Conservation (phyloP, 2,329 filamentous ascomycete species). For the Coniella lustricola region DNA sequence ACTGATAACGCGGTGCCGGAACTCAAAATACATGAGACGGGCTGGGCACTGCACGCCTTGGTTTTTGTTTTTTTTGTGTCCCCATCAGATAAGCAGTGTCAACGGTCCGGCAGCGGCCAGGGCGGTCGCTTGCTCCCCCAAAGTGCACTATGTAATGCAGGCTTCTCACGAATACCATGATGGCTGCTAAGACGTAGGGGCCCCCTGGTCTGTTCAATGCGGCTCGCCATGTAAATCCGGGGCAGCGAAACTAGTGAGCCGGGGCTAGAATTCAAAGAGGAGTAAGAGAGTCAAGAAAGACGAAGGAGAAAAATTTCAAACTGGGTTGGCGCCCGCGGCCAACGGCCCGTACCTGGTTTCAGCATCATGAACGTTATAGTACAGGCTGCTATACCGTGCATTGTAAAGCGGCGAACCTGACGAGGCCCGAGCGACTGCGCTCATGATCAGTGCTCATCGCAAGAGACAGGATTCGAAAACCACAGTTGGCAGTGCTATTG, state of each 20-base stretch:
- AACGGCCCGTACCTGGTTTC: slow-evolving; percentile 8
- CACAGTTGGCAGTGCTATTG: neutral
- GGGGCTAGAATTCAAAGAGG: slow-evolving; percentile 7
- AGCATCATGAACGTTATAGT: neutral
- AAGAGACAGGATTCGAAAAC: neutral
- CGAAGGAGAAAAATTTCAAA: slow-evolving; percentile 5
- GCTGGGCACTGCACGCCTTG: no score
- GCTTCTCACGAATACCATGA: neutral
- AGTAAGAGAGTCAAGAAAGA: no score
- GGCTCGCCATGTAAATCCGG: slow-evolving; percentile 15
- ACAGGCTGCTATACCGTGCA: neutral
- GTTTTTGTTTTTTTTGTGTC: no score
- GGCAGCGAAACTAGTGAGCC: slow-evolving; percentile 12
- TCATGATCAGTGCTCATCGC: neutral
- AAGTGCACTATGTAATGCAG: neutral
- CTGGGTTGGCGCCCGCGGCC: neutral
- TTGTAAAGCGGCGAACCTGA: neutral
- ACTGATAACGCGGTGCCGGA: no score
- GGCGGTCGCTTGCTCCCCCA: no score
- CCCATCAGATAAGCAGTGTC: no score
- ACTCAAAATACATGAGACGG: no score
- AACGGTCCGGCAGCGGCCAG: neutral
- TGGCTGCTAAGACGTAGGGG: slow-evolving; percentile 10
- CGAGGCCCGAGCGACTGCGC: neutral
- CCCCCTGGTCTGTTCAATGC: slow-evolving; percentile 11